phyloP scores from a whole-genome alignment of 2,329 filamentous ascomycete genomes.

The Fusarium brachygibbosum region DNA sequence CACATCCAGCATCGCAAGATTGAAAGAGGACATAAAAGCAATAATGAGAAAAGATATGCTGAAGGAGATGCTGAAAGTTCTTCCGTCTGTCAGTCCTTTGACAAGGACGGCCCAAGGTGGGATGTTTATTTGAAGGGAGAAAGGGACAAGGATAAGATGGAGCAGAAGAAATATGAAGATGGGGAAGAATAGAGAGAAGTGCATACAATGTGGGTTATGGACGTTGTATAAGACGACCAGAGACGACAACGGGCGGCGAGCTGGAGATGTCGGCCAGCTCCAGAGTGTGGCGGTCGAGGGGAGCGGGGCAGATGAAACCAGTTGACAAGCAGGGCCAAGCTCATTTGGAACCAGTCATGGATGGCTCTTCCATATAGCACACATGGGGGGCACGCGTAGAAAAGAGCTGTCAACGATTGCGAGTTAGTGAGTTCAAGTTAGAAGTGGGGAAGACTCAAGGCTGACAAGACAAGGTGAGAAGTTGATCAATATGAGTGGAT shows the following conservation, averaged over 20 bases:
- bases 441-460: constrained; percentile 32
- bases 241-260: constrained; percentile 49
- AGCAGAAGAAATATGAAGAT: constrained; percentile 11
- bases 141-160: neutral
- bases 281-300: constrained; percentile 56
- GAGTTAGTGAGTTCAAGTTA: constrained; percentile 29
- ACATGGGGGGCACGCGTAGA: constrained; percentile 45
- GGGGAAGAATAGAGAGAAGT: constrained; percentile 37
- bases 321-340: constrained; percentile 59
- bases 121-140: neutral
- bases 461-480: constrained; percentile 28
- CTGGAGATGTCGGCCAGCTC: constrained; percentile 64
- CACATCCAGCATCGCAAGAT: neutral
- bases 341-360: constrained; percentile 61
- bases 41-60: neutral
- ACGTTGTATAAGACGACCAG: constrained; percentile 44
- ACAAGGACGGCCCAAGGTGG: neutral
- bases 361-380: constrained; percentile 51
- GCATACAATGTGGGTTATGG: constrained; percentile 45
- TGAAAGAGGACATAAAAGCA: neutral
- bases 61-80: constrained; percentile 3
- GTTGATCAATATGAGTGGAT: constrained; percentile 14
- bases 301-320: constrained; percentile 60
- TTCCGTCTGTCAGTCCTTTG: neutral
- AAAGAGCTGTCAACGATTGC: constrained; percentile 54